Evolutionary conservation across 495 filamentous ascomycete species (phyloP).

Genomic region (Daldinia caldariorum): DNA sequence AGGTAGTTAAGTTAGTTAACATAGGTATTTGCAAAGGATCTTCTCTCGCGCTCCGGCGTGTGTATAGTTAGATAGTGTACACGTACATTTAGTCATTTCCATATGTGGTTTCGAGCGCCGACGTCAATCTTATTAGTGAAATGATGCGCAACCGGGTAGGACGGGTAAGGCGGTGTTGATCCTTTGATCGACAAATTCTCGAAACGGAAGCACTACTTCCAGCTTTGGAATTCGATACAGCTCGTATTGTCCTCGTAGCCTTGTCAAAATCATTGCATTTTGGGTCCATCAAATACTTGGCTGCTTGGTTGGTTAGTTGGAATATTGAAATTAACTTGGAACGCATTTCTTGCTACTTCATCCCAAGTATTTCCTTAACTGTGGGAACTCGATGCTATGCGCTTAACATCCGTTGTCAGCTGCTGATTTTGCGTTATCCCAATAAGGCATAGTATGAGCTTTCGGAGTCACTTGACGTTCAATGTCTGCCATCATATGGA

Average conservation of each 20-base stretch:
- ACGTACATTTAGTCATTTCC: background rate
- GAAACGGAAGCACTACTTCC: slow-evolving; percentile 16
- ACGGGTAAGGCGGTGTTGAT: slow-evolving; percentile 38
- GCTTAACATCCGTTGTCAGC: slow-evolving; percentile 12
- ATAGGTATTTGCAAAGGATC: slow-evolving; percentile 1
- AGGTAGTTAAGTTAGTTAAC: too few species aligned
- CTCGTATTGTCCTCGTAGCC: slow-evolving; percentile 19
- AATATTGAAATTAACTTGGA: background rate
- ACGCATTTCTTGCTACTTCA: background rate
- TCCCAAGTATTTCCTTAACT: background rate
- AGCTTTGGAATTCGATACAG: background rate
- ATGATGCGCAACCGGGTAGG: slow-evolving; percentile 35
- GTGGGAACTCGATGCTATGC: background rate
- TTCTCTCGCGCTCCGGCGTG: slow-evolving; percentile 17
- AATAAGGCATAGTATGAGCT: slow-evolving; percentile 35
- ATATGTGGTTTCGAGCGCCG: slow-evolving; percentile 16
- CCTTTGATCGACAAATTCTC: slow-evolving; percentile 21
- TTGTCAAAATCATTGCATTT: background rate
- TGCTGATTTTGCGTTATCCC: slow-evolving; percentile 25
- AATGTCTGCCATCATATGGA: slow-evolving; percentile 25
- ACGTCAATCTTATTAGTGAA: slow-evolving; percentile 29
- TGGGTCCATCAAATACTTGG: background rate
- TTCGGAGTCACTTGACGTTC: slow-evolving; percentile 38
- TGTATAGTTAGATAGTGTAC: slow-evolving; percentile 2
- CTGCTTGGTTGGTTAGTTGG: background rate